phyloP scores from a whole-genome alignment of 2,329 filamentous ascomycete species.

The Arthrobotrys megalospora region DNA sequence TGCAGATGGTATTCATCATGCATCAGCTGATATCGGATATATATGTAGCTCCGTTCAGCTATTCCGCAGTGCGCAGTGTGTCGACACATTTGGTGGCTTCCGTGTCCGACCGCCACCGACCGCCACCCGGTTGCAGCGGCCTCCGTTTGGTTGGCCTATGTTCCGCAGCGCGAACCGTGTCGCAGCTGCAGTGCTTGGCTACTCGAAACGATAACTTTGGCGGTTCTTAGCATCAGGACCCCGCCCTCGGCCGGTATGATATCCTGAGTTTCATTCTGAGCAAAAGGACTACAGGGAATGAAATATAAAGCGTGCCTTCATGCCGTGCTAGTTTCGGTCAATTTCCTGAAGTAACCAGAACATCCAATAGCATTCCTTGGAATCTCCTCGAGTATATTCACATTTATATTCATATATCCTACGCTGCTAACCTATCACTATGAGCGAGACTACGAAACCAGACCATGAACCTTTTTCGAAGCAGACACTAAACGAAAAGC shows the following conservation, averaged over 20 bases:
- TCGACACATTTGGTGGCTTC: background rate
- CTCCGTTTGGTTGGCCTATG: background rate
- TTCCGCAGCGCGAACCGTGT: slow-evolving; percentile 7
- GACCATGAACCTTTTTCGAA: slow-evolving; percentile 13
- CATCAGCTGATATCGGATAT: no score
- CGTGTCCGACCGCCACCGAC: background rate
- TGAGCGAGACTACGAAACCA: background rate
- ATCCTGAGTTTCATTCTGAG: no score
- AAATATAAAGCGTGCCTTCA: no score
- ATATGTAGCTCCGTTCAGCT: background rate
- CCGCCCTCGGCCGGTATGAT: background rate
- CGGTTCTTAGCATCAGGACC: background rate
- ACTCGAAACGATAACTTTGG: background rate
- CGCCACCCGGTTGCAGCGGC: background rate
- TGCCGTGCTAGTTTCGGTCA: no score
- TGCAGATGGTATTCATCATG: no score
- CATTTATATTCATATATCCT: no score
- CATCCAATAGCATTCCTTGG: background rate
- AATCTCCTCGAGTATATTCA: no score
- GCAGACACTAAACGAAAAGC: background rate
- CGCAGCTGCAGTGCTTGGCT: background rate
- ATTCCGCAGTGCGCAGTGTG: slow-evolving; percentile 4
- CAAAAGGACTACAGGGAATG: no score
- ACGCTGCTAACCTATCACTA: background rate
- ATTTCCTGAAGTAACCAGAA: background rate